Evolutionary conservation across 352 stramenopile genomes (phyloP), one percentile per base, ranked within the genome.

Genomic region (Poterioochromonas sp.): DNA sequence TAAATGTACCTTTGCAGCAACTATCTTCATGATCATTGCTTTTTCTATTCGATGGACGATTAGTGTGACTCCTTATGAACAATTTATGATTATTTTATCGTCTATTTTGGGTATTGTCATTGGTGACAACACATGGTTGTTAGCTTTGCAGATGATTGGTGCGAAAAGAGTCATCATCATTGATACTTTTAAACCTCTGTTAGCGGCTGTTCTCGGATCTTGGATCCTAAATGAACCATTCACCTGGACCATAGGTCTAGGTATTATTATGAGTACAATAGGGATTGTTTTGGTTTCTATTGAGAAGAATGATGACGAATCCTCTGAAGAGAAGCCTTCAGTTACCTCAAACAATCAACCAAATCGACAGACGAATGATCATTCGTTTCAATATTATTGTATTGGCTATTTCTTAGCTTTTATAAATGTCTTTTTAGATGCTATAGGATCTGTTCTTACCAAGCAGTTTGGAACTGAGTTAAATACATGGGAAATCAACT

Each of bases 401-500:
- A 39, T 44, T 29, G 86, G 85, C 40, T 86, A 86, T 47, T 40
- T 78, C 32, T 82, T 84, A 76, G 76, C 84, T 41, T 65, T 86
- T 49, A 20, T 84, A 0, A 90, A 90, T 82, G 84, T 89, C 0
- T 51, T 88, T 8, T 76, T 88, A 37, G 81, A 90, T 80, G 85
- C 84, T n/a, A 80, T 84, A 35, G 86, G 86, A 34, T 83, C 82
- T 2, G 26, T 88, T 32, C 64, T 88, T 35, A 89, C 84, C 20
- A 90, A 90, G 71, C 62, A 87, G 79, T 82, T 86, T 81, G 86
- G 84, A 15, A 63, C 73, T 20, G 76, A 69, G 8, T 84, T 89
- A 78, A 87, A 82, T n/a, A 87, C 84, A 40, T 90, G 84, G 84
- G 80, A 84, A 68, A 90, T 90, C 35, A 87, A 86, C 53, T 65